A percentile compares a stretch with the other conserved stretches of the same genome.
Evolutionary conservation across 2,329 filamentous ascomycete genomes (phyloP).

Genomic region (Orbilia quercus): DNA sequence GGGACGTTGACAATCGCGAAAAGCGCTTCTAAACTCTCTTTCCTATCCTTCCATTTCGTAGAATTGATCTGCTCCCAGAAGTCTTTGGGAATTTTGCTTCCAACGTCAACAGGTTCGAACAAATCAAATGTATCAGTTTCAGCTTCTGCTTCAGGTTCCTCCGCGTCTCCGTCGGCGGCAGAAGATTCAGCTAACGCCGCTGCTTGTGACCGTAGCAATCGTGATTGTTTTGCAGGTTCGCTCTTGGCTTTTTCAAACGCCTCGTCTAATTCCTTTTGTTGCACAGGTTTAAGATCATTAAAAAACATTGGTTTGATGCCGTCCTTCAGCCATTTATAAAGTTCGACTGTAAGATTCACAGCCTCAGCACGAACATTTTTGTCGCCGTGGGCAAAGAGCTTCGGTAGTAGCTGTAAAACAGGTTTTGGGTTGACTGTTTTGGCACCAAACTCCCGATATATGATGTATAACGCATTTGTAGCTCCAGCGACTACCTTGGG

Average conservation of each 20-base stretch:
- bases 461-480: conserved; percentile 79
- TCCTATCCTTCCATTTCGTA: conserved; percentile 98
- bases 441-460: conserved; percentile 94
- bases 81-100: conserved; percentile 81
- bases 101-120: conserved; percentile 86
- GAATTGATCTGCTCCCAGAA: conserved; percentile 86
- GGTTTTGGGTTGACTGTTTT: conserved; percentile 94
- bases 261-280: conserved; percentile 92
- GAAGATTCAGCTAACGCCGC: conserved; percentile 79
- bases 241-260: conserved; percentile 93
- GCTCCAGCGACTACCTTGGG: conserved; percentile 86
- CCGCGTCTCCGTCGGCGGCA: conserved; percentile 70
- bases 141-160: conserved; percentile 70
- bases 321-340: conserved; percentile 96
- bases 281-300: conserved; percentile 92
- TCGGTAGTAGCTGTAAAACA: conserved; percentile 85
- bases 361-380: conserved; percentile 97
- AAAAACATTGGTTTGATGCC: conserved; percentile 99
- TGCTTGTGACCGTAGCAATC: conserved; percentile 88
- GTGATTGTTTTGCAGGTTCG: conserved; percentile 90
- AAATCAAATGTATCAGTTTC: conserved; percentile 85
- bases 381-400: conserved; percentile 93
- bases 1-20: conserved; percentile 82
- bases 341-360: conserved; percentile 88
- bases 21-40: conserved; percentile 88